Base-by-base conservation (phyloP, 306 rosid species). In the Fagus sylvatica region DNA sequence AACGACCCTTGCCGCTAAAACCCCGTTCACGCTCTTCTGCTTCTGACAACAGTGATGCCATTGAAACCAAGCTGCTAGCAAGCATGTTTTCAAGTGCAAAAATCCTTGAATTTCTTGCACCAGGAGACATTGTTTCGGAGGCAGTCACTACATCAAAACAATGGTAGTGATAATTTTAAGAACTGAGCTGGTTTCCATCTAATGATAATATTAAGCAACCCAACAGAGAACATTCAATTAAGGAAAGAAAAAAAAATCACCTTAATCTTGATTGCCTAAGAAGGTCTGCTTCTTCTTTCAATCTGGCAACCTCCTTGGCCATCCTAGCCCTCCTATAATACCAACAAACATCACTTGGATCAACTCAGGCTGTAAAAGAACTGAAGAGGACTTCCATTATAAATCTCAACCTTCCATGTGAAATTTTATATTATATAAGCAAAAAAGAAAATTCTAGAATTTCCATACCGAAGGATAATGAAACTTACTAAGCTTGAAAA, bases 1-100 rank as follows among this genome's bases (percentile, higher is more conserved):
- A 95, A 60, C 99, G 98, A 37, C 96, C 99, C 78, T 90, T 87
- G 80, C 99, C 97, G 33, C 91, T 85, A 62, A 95, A 93, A 81
- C 86, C 83, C 6, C 99, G 88, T 62, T 90, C 99, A 3, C 96
- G 90, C 85, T 95, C 99, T 84, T 88, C 99, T 60, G 98, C 99
- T 81, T 91, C 99, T 8, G 99, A 95, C 72, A 95, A 82, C 54
- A 93, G 99, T 53, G 98, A 95, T 65, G 98, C 97, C 99, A 93
- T 95, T 5, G 97, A 87, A 43, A 93, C 94, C 55, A 93, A 54
- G 76, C 93, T 86, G 80, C 93, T 71, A 36, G 90, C 76, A 68
- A 93, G 93, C 99, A 95, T 95, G 74, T 86, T 93, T 87, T 95
- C 97, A 11, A 95, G 97, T 19, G 97, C 97, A 86, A 72, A 90